These are phyloP conservation scores for Collybia mongolica DNA, from an alignment of 768 basidiomycete genomes.

Conservation along the genomic window DNA sequence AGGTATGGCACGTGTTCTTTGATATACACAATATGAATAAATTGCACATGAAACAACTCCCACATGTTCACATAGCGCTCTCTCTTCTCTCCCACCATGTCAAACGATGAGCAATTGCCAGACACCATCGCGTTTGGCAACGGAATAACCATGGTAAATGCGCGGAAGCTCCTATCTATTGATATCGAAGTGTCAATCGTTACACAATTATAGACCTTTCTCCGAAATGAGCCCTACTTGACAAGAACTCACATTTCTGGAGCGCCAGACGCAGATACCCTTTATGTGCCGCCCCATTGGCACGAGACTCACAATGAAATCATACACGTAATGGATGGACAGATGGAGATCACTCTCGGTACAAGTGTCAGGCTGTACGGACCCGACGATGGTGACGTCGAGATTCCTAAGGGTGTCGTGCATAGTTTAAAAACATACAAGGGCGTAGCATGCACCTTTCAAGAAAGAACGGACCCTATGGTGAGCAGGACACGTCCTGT, in stretches of 20 bases:
- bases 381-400: conserved; percentile 29
- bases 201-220: conserved; percentile 22
- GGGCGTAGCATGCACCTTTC: conserved; percentile 25
- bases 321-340: conserved; percentile 26
- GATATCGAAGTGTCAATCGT: background rate
- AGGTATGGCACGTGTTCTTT: too few relatives aligned
- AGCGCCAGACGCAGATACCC: conserved; percentile 18
- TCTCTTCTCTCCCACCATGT: background rate
- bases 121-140: conserved; percentile 12
- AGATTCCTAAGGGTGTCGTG: conserved; percentile 23
- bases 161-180: background rate
- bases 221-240: conserved; percentile 26
- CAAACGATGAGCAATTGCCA: conserved; percentile 3
- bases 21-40: too few relatives aligned
- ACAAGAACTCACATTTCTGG: conserved; percentile 19
- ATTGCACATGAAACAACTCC: too few relatives aligned
- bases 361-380: conserved; percentile 17
- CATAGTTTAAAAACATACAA: conserved; percentile 23
- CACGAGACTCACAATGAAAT: conserved; percentile 32
- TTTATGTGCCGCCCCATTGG: conserved; percentile 31
- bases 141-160: conserved; percentile 16
- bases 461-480: conserved; percentile 31
- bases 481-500: conserved; percentile 10
- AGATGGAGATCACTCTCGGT: conserved; percentile 25
- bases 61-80: too few relatives aligned